Evolutionary conservation across 805 yeast species (phyloP).

Genomic region (Candida anglica): DNA sequence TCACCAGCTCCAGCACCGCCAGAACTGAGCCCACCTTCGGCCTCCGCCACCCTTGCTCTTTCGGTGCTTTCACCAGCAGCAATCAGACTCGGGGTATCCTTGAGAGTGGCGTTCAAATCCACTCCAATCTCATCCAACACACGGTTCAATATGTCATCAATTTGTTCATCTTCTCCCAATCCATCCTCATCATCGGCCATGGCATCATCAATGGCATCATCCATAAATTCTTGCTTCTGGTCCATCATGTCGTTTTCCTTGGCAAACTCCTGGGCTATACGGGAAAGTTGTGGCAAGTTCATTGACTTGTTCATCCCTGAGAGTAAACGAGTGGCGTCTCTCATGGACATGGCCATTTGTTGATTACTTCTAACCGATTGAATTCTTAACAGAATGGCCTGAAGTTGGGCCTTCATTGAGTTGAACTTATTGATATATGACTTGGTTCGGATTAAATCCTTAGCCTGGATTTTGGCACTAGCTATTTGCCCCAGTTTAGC

Average conservation of each 20-base stretch:
- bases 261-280: constrained; percentile 93
- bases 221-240: constrained; percentile 98
- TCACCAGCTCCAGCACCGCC: constrained; percentile 26
- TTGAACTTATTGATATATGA: constrained; percentile 82
- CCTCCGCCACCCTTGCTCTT: constrained; percentile 46
- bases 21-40: constrained; percentile 29
- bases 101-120: constrained; percentile 55
- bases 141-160: constrained; percentile 84
- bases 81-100: constrained; percentile 41
- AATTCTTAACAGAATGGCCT: constrained; percentile 87
- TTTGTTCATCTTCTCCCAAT: constrained; percentile 81
- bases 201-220: constrained; percentile 94
- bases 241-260: constrained; percentile 95
- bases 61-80: constrained; percentile 20
- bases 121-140: constrained; percentile 96
- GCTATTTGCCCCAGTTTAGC: constrained; percentile 88
- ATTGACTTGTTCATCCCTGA: constrained; percentile 84
- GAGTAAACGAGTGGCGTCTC: constrained; percentile 82
- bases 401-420: constrained; percentile 90
- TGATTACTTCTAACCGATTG: constrained; percentile 91
- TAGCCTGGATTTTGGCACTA: constrained; percentile 92
- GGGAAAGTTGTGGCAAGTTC: constrained; percentile 85
- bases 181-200: constrained; percentile 80
- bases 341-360: constrained; percentile 93
- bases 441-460: constrained; percentile 87